phyloP scores from a whole-genome alignment of 2,329 filamentous ascomycete genomes.

The Volutella citrinella region DNA sequence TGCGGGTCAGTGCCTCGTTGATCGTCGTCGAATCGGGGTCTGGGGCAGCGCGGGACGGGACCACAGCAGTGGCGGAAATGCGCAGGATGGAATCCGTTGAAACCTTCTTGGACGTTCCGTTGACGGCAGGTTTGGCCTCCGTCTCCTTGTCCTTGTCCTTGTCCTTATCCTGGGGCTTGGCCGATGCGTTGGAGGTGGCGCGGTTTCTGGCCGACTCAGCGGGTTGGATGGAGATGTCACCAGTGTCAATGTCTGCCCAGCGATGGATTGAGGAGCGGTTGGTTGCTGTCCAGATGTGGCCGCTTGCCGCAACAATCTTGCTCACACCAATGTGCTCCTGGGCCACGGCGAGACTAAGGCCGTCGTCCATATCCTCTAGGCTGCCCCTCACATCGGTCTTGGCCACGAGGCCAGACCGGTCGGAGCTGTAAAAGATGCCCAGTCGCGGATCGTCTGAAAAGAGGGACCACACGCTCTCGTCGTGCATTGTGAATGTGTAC shows the following conservation, averaged over 20 bases:
- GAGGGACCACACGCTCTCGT: conserved; percentile 95
- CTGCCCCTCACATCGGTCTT: conserved; percentile 86
- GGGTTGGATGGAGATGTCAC: conserved; percentile 66
- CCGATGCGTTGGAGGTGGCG: conserved; percentile 42
- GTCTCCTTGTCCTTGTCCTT: conserved; percentile 30
- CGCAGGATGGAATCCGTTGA: conserved; percentile 74
- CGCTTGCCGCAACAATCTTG: conserved; percentile 65
- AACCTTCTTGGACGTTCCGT: conserved; percentile 55
- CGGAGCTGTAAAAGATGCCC: conserved; percentile 89
- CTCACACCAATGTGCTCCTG: conserved; percentile 85
- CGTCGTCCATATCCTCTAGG: conserved; percentile 71
- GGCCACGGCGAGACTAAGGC: conserved; percentile 82
- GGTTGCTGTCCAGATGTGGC: conserved; percentile 87
- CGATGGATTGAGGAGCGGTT: conserved; percentile 89
- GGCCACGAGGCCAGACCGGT: conserved; percentile 88
- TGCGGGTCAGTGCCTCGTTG: conserved; percentile 41
- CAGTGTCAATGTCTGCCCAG: conserved; percentile 84
- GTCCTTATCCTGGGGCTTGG: conserved; percentile 32
- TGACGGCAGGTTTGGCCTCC: conserved; percentile 30
- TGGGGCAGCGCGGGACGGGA: conserved; percentile 57
- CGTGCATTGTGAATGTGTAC: conserved; percentile 98
- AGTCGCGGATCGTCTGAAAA: conserved; percentile 85
- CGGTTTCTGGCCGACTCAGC: conserved; percentile 52
- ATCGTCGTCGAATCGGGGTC: conserved; percentile 55
- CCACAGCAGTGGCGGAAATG: conserved; percentile 79